phyloP scores from a whole-genome alignment of 208 protist species.

The Porcisia hertigi region DNA sequence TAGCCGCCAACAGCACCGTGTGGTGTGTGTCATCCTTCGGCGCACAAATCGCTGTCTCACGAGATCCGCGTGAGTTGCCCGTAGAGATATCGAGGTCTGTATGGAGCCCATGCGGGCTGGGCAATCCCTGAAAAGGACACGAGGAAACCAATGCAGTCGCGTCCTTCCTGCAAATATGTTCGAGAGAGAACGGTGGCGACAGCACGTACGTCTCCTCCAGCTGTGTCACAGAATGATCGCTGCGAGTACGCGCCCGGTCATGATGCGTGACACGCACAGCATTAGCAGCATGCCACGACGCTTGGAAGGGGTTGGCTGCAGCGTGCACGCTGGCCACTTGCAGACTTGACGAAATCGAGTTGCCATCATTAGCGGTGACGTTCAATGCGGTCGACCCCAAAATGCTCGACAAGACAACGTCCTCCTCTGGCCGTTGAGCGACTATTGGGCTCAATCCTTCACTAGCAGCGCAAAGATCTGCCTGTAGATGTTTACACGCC shows the following conservation, averaged over 20 bases:
- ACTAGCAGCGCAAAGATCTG: neutral
- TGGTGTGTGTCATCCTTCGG: neutral
- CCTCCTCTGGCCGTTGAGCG: conserved; percentile 1
- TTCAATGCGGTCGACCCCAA: conserved; percentile 9
- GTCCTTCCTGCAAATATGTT: neutral
- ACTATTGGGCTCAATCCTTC: neutral
- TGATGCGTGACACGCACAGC: neutral
- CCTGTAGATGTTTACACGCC: neutral
- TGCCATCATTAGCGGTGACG: neutral
- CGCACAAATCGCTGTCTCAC: neutral
- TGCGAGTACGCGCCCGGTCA: too few species aligned
- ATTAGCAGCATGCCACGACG: neutral
- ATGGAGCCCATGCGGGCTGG: neutral
- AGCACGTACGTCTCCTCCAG: conserved; percentile 7
- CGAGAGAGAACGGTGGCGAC: neutral
- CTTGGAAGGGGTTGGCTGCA: neutral
- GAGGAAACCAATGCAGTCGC: neutral
- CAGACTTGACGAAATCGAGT: neutral
- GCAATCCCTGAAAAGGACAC: neutral
- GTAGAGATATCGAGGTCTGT: neutral
- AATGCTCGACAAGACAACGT: conserved; percentile 28
- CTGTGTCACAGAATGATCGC: neutral
- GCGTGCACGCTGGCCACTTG: neutral
- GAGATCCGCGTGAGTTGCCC: neutral
- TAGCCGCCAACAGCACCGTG: neutral